Base-by-base conservation (phyloP, 306 rosid species). In the Cucumis sativus region DNA sequence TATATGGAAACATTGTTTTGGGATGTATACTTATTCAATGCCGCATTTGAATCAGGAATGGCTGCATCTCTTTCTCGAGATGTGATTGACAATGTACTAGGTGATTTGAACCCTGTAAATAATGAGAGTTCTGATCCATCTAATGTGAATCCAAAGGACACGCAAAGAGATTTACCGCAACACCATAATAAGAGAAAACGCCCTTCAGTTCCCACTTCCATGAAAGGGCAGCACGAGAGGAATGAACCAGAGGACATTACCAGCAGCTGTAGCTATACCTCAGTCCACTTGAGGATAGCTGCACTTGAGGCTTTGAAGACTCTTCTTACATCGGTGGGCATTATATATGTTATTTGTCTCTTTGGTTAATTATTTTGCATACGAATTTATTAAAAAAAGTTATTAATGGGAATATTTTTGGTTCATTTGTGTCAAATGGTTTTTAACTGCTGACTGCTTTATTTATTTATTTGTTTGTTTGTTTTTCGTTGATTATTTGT, bases 281-380 rank as follows among this genome's bases (percentile, higher is more conserved):
- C 91, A 76, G 78, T 90, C 69, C 79, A 88, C 56, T 74, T 92
- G 84, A 85, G 87, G 88, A 86, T 92, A 80, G 98, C 98, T 47
- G 97, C 96, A 71, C 90, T 95, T 25, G 91, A 90, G 83, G 85
- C 97, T 43, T 85, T 95, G 54, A 93, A 95, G 83, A 85, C 93
- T 67, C 93, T 92, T 79, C 70, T 90, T 54, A 89, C 85, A 30
- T 89, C 89, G 96, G 98, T 95, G 87, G 66, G 91, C 52, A 54
- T 73, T 73, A 4, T 41, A 20, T 13, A 67, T 6, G 40, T 71
- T 25, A 43, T 49, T 8, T 47, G 39, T 69, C 55, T 52, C n/a
- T 52, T 52, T 6, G 57, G 21, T 16, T 41, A 13, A 7, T 45
- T 47, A 8, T 66, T 62, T 28, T 21, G 74, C 37, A 41, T 20